Evolutionary conservation across 352 stramenopile genomes (phyloP).

Genomic region (Globisporangium iwayamae): DNA sequence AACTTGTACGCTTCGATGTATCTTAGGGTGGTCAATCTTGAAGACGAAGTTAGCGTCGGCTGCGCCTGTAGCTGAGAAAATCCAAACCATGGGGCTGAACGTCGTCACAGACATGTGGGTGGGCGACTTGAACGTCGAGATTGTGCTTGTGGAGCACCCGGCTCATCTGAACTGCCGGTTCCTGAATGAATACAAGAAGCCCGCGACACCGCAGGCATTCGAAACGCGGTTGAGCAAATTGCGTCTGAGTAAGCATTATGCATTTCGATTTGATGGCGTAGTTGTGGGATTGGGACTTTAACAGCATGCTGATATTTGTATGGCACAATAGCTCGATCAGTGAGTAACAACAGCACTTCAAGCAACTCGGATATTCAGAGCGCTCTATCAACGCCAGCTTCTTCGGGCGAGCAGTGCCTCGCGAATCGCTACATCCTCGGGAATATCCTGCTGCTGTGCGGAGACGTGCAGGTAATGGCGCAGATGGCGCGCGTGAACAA

Average conservation of each 20-base stretch:
- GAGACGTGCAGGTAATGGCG: slow-evolving; percentile 45
- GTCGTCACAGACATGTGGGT: slow-evolving; percentile 66
- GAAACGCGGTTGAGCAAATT: slow-evolving; percentile 32
- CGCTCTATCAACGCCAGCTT: background rate
- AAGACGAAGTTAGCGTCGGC: slow-evolving; percentile 73
- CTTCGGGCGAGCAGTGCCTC: slow-evolving; percentile 42
- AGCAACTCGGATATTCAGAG: slow-evolving; percentile 10
- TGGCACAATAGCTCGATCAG: slow-evolving; percentile 15
- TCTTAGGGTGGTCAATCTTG: slow-evolving; percentile 61
- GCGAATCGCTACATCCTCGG: slow-evolving; percentile 63
- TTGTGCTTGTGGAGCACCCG: slow-evolving; percentile 49
- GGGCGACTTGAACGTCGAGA: slow-evolving; percentile 52
- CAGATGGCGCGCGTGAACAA: slow-evolving; percentile 53
- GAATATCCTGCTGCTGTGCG: slow-evolving; percentile 69
- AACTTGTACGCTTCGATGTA: background rate
- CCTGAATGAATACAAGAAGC: slow-evolving; percentile 51
- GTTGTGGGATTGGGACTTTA: background rate
- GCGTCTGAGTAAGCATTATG: slow-evolving; percentile 31
- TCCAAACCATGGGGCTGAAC: slow-evolving; percentile 71
- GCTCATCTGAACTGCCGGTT: slow-evolving; percentile 43
- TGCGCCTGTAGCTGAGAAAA: slow-evolving; percentile 64
- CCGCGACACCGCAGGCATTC: slow-evolving; percentile 14
- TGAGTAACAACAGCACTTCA: slow-evolving; percentile 18
- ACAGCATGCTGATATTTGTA: background rate
- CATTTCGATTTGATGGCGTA: background rate